Evolutionary conservation across 352 stramenopile genomes (phyloP), one percentile per base, ranked within the genome.

Genomic region (Phytophthora palmivora): DNA sequence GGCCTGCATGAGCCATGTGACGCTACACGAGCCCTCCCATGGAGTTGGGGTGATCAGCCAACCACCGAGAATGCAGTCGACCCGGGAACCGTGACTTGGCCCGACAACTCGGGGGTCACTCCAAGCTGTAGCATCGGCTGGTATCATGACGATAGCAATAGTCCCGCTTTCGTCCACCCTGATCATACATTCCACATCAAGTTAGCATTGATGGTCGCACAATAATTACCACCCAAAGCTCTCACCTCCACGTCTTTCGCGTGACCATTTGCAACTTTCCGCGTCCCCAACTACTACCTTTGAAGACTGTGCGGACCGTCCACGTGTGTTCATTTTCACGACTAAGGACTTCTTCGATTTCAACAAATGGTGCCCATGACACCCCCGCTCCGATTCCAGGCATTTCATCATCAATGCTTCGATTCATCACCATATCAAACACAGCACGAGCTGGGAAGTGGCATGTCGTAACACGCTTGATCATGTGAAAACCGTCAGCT

Each of bases 1-100:
- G 22, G 67, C 77, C 51, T 94, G 81, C 73, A 89, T 84, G n/a
- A 94, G n/a, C 84, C 82, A 91, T 19, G 81, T 92, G 10, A 92
- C 79, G 0, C 67, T 82, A 43, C 80, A 91, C 2, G 79, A 82
- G 18, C 88, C 79, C 41, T 90, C 77, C 6, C 74, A 74, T 7
- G 77, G 70, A 6, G 80, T 85, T 14, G 81, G 83, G 1, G 75
- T 76, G 41, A 93, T 78, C 37, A 92, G 48, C 77, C 79, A 94
- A 18, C 84, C 82, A 4, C 80, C 79, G 5, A 92, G 59, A 58
- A 94, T 77, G 49, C 76, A 89, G 36, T 91, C 83, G 1, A 88
- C 79, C 7, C 81, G 79, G 10, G 63, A 58, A 3, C 22, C 16
- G 0, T 38, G 14, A 4, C 12, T 58, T 16, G 28, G 53, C 9